Percentiles rank a stretch among this genome's conserved stretches.
These are phyloP conservation scores for Fraxinus platypoda DNA, from an alignment of 305 asterid species.

Conservation along the genomic window DNA sequence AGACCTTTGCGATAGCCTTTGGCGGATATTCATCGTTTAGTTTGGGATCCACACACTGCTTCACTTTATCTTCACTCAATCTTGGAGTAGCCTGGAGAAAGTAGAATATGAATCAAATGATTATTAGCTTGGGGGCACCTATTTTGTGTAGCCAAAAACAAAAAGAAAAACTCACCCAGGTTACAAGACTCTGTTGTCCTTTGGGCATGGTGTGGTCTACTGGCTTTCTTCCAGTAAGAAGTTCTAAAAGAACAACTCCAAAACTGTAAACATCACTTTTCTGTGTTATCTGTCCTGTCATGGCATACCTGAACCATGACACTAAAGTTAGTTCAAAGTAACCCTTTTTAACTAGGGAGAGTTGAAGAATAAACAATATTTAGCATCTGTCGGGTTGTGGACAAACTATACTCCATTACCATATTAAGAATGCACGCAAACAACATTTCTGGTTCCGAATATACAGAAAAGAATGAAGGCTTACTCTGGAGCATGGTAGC, in stretches of 20 bases:
- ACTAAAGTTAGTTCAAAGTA: background rate
- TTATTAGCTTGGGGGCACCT: background rate
- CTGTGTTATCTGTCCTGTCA: slow-evolving; percentile 80
- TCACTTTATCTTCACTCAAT: slow-evolving; percentile 95
- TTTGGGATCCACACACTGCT: slow-evolving; percentile 96
- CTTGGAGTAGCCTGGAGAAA: slow-evolving; percentile 84
- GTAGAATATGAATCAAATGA: slow-evolving; percentile 3
- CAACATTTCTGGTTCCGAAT: background rate
- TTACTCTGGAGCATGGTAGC: slow-evolving; percentile 92
- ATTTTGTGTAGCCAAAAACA: background rate
- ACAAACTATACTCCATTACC: background rate
- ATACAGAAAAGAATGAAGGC: slow-evolving; percentile 9
- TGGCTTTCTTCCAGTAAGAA: slow-evolving; percentile 73
- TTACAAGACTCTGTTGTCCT: slow-evolving; percentile 78
- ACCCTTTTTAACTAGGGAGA: background rate
- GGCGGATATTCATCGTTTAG: slow-evolving; percentile 80
- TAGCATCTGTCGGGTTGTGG: background rate
- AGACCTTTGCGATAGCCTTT: slow-evolving; percentile 92
- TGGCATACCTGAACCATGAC: slow-evolving; percentile 53
- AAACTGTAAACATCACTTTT: slow-evolving; percentile 77
- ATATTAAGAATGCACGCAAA: background rate
- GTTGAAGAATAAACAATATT: background rate
- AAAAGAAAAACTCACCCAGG: slow-evolving; percentile 47
- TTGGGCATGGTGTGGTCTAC: slow-evolving; percentile 83
- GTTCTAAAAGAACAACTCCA: slow-evolving; percentile 75